Base-by-base conservation (phyloP, 805 yeast species). In the Kazachstania psychrophila region DNA sequence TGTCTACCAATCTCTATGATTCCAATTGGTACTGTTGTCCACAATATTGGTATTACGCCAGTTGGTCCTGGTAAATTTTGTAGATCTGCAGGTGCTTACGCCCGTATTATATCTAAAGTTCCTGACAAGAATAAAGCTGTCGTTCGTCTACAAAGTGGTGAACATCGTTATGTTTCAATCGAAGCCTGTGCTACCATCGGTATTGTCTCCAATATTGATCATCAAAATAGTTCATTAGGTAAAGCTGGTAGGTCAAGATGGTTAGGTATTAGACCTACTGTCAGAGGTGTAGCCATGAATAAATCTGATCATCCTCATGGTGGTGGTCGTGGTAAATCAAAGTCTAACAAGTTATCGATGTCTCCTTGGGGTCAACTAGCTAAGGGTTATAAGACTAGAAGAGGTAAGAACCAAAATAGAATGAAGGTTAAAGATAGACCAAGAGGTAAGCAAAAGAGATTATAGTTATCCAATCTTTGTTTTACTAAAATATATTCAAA, bases 281-380 rank as follows among this genome's bases (percentile, higher is more conserved):
- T 88, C 27, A 81, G 98, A 69, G 98, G 98, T 74, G 84, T 86
- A 51, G 97, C 98, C 34, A 86, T 85, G 95, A 92, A 92, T 66
- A 92, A 92, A 46, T 76, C 79, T 58, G 96, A 92, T 64, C 98
- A 92, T 69, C 98, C 98, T 47, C 88, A 86, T 56, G 98, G 98
- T 71, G 98, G 98, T 79, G 98, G 98, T 67, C 79, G 98, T 73
- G 98, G 98, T 75, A 92, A 92, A 64, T 83, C 95, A 43, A 92
- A 92, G 77, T 85, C 95, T 46, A 88, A 89, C 65, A 89, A 86
- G 68, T 72, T 82, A 41, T 84, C 97, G 14, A 85, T 82, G 69
- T 83, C 95, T 38, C 94, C 94, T 60, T 89, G 97, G 96, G 98
- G 98, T 54, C 79, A 79, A 42, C 63, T 82, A 54, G 80, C 89